Base-by-base conservation (phyloP, 1,284 basidiomycete species). In the Coniferiporia weirii region DNA sequence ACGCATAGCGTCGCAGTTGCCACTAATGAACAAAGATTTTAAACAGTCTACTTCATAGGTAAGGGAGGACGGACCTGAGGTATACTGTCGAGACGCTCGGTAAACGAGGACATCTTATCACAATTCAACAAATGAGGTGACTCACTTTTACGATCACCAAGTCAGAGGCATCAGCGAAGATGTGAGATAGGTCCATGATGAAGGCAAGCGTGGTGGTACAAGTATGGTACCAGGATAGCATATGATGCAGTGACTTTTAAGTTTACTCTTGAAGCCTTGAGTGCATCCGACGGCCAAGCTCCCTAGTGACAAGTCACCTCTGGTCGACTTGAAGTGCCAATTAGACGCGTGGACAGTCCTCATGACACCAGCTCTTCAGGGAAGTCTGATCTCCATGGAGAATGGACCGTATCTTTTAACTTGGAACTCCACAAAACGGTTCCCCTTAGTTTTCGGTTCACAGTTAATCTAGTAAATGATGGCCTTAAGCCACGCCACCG, bases 1-100 rank as follows among this genome's bases (percentile, higher is more conserved):
- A 57, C 56, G 20, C 56, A 57, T 17, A 57, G 48, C 38, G 56
- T 34, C n/a, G 51, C 12, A 10, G 48, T 57, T 12, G 56, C 56
- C 8, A 57, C 56, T 57, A 27, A 8, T n/a, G 4, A 3, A 8
- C 17, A n/a, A 6, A n/a, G 15, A 3, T 9, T 46, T 46, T 46
- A 46, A 38, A 56, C 10, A 17, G 15, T 12, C 17, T 17, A 38
- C 6, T 12, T 19, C 22, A 27, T 32, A 35, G 4, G 45, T 13
- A 50, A 2, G 9, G 32, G 13, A 9, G 13, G 38, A 43, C 56
- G n/a, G 27, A 57, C 56, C 56, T 57, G 56, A 48, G 32, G 27
- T 57, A 51, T 51, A 57, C 56, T 57, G 43, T n/a, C 35, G 9
- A 55, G 10, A 45, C 27, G 27, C 44, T 10, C 5, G 2, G 17